These are phyloP conservation scores for Geranium incanum DNA, from an alignment of 441 rosid genomes.

Conservation along the genomic window DNA sequence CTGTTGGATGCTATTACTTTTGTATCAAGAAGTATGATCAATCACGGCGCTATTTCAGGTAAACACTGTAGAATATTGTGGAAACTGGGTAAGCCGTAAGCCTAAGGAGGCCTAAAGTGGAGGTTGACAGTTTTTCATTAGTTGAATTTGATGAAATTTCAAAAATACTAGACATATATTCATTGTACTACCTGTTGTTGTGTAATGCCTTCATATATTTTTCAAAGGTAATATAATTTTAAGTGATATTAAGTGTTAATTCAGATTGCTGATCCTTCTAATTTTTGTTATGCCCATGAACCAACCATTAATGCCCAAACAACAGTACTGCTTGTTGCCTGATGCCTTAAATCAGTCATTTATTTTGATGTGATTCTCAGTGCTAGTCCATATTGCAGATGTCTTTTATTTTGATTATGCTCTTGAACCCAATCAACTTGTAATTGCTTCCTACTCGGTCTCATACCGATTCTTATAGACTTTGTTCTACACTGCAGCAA, in stretches of 20 bases:
- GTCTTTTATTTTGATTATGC: not conserved
- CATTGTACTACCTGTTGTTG: no score
- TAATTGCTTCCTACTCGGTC: not conserved
- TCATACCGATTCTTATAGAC: constrained; percentile 11
- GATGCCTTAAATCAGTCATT: not conserved
- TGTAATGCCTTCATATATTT: no score
- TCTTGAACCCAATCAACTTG: not conserved
- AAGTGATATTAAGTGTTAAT: no score
- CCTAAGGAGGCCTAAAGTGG: constrained; percentile 7
- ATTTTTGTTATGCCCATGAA: no score
- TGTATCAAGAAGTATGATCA: constrained; percentile 84
- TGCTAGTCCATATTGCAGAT: not conserved
- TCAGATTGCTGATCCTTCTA: no score
- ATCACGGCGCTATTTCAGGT: constrained; percentile 86
- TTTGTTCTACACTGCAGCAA: constrained; percentile 46
- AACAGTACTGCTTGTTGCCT: no score
- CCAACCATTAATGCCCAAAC: no score
- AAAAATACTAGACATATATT: no score
- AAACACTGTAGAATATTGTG: constrained; percentile 16
- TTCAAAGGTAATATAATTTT: no score
- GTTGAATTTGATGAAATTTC: no score
- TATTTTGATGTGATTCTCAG: not conserved
- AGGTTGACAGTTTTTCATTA: not conserved
- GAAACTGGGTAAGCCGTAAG: not conserved
- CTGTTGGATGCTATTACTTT: constrained; percentile 93